Conservation (phyloP, 306 rosid genomes). For the Pyrus betulifolia region DNA sequence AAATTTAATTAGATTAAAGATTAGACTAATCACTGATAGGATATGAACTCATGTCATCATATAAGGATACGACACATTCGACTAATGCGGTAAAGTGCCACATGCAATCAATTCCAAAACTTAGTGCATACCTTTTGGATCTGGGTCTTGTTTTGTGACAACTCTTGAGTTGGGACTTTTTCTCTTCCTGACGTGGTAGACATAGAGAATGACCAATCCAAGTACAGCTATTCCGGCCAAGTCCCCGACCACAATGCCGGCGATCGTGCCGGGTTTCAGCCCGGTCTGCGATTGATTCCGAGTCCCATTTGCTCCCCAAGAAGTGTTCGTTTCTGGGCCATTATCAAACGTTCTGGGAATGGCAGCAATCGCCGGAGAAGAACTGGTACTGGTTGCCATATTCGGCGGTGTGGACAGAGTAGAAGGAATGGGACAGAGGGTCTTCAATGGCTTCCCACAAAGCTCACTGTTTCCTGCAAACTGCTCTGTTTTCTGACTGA, state of each 20-base stretch:
- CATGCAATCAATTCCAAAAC: neutral
- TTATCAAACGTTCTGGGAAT: slow-evolving; percentile 67
- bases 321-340: slow-evolving; percentile 27
- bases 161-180: slow-evolving; percentile 7
- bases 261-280: slow-evolving; percentile 68
- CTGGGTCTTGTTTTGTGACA: slow-evolving; percentile 8
- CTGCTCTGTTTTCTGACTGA: slow-evolving; percentile 44
- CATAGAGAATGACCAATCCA: slow-evolving; percentile 40
- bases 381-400: slow-evolving; percentile 1
- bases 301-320: slow-evolving; percentile 16
- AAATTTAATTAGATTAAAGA: no score
- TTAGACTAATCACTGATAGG: rapidly evolving
- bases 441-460: slow-evolving; percentile 78
- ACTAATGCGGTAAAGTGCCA: no score
- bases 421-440: slow-evolving; percentile 67
- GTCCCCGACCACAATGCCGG: slow-evolving; percentile 65
- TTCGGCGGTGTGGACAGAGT: slow-evolving; percentile 56
- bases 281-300: slow-evolving; percentile 30
- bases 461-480: slow-evolving; percentile 64
- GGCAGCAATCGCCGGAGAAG: slow-evolving; percentile 85
- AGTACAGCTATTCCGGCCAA: slow-evolving; percentile 53
- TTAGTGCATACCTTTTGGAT: neutral
- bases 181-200: slow-evolving; percentile 52
- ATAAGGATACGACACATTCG: no score
- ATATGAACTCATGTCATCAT: no score